A percentile compares a stretch with the other conserved stretches of the same genome.
Evolutionary conservation across 2,329 filamentous ascomycete genomes (phyloP).

Genomic region (Colletotrichum incanum): DNA sequence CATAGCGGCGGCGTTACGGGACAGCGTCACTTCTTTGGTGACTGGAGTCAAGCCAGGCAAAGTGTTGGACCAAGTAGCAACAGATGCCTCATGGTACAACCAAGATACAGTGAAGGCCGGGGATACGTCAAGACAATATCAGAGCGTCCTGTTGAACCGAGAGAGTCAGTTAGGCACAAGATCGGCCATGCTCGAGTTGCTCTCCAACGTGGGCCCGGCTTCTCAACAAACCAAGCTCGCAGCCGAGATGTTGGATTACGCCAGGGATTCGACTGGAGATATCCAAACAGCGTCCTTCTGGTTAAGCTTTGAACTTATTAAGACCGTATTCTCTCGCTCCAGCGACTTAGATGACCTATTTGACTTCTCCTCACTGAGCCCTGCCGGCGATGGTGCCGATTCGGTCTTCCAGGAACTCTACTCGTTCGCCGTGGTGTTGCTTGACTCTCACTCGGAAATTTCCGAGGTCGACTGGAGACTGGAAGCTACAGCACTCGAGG

Average conservation of each 20-base stretch:
- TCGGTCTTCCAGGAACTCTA: constrained; percentile 76
- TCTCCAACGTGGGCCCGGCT: constrained; percentile 69
- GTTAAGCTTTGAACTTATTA: constrained; percentile 82
- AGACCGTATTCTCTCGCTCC: constrained; percentile 66
- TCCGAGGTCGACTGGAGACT: constrained; percentile 77
- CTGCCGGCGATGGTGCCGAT: constrained; percentile 60
- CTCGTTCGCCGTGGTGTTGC: constrained; percentile 74
- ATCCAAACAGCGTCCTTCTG: constrained; percentile 82
- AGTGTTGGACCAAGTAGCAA: constrained; percentile 51
- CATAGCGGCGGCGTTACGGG: constrained; percentile 78
- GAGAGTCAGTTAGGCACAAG: constrained; percentile 78
- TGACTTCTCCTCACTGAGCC: constrained; percentile 63
- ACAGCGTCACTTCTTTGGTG: constrained; percentile 74
- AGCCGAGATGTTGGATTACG: constrained; percentile 75
- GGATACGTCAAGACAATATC: constrained; percentile 60
- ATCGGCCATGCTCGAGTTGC: constrained; percentile 70
- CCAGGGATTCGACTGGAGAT: constrained; percentile 71
- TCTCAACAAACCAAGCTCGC: constrained; percentile 74
- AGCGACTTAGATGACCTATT: constrained; percentile 78
- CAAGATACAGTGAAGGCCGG: constrained; percentile 48
- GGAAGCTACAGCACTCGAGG: constrained; percentile 85
- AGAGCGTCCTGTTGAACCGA: constrained; percentile 73
- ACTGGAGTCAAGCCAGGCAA: constrained; percentile 51
- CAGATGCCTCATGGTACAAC: constrained; percentile 50
- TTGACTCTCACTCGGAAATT: constrained; percentile 69